Conservation (phyloP, 1,284 basidiomycete species). For the Tilletiaria anomala region DNA sequence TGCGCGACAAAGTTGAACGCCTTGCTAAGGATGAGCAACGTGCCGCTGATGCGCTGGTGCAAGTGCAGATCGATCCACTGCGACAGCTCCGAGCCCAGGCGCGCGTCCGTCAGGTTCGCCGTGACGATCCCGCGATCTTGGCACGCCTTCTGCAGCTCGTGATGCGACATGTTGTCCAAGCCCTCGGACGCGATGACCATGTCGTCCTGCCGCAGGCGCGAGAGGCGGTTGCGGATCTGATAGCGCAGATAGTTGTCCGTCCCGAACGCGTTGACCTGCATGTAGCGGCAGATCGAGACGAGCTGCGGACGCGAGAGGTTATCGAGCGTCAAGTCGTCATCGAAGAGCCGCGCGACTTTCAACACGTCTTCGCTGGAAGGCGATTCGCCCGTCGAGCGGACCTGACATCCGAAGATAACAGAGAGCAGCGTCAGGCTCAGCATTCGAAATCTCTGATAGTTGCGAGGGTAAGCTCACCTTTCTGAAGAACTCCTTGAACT, state of each 20-base stretch:
- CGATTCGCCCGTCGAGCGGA: slow-evolving; percentile 84
- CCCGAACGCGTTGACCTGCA: slow-evolving; percentile 95
- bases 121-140: slow-evolving; percentile 77
- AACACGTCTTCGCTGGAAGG: slow-evolving; percentile 78
- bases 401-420: slow-evolving; percentile 38
- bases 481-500: slow-evolving; percentile 98
- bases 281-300: slow-evolving; percentile 79
- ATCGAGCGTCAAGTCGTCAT: slow-evolving; percentile 93
- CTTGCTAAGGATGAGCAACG: slow-evolving; percentile 75
- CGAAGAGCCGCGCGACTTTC: slow-evolving; percentile 88
- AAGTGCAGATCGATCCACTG: slow-evolving; percentile 92
- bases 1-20: slow-evolving; percentile 66
- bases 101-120: slow-evolving; percentile 48
- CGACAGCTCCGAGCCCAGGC: slow-evolving; percentile 67
- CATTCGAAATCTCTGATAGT: no score
- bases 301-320: slow-evolving; percentile 93
- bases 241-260: slow-evolving; percentile 97
- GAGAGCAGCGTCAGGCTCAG: no score
- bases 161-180: slow-evolving; percentile 71
- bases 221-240: slow-evolving; percentile 70
- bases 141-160: slow-evolving; percentile 81
- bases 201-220: slow-evolving; percentile 78
- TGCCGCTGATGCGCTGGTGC: slow-evolving; percentile 70
- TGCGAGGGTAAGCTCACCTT: slow-evolving; percentile 50
- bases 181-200: slow-evolving; percentile 74